phyloP scores from a whole-genome alignment of 768 basidiomycete species.

The Cystobasidium ongulense region DNA sequence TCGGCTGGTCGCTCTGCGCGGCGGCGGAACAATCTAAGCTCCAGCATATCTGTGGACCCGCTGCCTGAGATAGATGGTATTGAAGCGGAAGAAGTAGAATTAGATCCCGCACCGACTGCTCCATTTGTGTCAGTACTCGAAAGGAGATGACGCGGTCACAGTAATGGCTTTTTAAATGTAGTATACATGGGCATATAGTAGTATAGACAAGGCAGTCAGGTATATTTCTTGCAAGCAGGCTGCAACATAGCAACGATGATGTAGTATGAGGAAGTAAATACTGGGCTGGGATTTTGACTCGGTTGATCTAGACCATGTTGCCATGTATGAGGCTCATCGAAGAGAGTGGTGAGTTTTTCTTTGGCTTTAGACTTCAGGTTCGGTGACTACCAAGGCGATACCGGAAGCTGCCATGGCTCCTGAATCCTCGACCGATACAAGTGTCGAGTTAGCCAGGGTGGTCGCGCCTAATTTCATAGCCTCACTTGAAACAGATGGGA shows the following conservation, averaged over 20 bases:
- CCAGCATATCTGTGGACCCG: neutral
- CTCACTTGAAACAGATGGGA: constrained; percentile 4
- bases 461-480: constrained; percentile 5
- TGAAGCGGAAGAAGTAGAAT: neutral
- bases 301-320: no score
- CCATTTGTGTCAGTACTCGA: neutral
- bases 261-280: no score
- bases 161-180: no score
- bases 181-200: no score
- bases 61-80: neutral
- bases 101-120: neutral
- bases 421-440: constrained; percentile 13
- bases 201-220: neutral
- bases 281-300: no score
- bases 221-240: neutral
- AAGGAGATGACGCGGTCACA: neutral
- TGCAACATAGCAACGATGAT: neutral
- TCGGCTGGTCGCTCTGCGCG: neutral
- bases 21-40: neutral
- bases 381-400: constrained; percentile 13
- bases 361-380: neutral
- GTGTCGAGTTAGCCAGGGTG: constrained; percentile 2
- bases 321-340: no score
- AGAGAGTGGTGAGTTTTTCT: no score
- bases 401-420: constrained; percentile 25